Base-by-base conservation (phyloP, 176 grass and related monocot genomes). In the Triticum aestivum region DNA sequence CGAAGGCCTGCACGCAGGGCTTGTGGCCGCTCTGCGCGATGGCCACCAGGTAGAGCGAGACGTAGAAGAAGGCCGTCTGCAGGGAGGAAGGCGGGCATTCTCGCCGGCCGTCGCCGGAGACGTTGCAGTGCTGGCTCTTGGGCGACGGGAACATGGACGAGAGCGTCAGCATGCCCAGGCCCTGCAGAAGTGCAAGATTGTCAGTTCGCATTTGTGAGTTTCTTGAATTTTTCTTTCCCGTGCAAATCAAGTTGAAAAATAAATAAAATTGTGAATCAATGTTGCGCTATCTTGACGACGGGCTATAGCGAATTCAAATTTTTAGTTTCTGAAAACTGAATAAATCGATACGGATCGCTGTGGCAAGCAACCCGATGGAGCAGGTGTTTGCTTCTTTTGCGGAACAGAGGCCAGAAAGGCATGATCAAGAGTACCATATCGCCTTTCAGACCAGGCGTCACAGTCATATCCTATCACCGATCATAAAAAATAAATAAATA, bases 1-100 rank as follows among this genome's bases (percentile, higher is more conserved):
- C 91, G 65, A 92, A 92, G 3, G 91, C 91, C 85, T 87, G 87
- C 39, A 90, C 88, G 81, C 91, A 92, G 4, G 91, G 91, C 82
- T 90, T 92, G 85, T 85, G 85, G 42, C 91, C 91, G 35, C 91
- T 86, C 81, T 93, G 88, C 0, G 85, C 88, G 21, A 93, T 72
- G 66, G 91, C 91, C 30, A 93, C 88, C n/a, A 93, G 35, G 62
- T 90, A 90, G 21, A 93, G 91, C 3, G 91, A 93, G 61, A 80
- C 2, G 83, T 90, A 93, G 86, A 93, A 90, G 74, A 86, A 75
- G 49, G 15, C 83, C 6, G 54, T 67, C 76, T 88, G 88, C 9
- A 88, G 14, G 3, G 73, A 52, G 38, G 91, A 69, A 5, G 79
- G 18, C 47, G 45, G 8, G 69, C 81, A 87, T 4, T 11, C 27